Conservation (phyloP, 192 early-diverging fungal genomes). For the Mortierella claussenii region DNA sequence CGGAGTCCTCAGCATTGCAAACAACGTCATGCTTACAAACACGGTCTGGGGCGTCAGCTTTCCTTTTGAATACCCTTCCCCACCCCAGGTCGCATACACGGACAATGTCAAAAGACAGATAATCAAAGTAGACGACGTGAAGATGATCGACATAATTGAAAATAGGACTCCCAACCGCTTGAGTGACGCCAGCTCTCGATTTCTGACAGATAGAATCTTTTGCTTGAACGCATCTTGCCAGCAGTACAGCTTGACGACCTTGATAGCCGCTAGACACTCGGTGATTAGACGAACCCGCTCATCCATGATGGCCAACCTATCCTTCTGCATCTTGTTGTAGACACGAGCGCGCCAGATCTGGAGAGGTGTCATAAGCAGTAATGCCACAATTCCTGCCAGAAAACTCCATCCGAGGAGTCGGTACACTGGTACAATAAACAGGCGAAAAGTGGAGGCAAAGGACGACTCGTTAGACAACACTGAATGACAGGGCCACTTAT, state of each 20-base stretch:
- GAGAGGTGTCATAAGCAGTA: constrained; percentile 16
- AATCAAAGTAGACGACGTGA: constrained; percentile 31
- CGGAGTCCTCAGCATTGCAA: constrained; percentile 68
- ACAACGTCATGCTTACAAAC: constrained; percentile 73
- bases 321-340: constrained; percentile 7
- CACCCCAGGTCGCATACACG: constrained; percentile 38
- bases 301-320: constrained; percentile 29
- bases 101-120: constrained; percentile 32
- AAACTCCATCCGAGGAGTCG: constrained; percentile 35
- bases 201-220: constrained; percentile 13
- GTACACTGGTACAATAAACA: constrained; percentile 13
- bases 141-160: constrained; percentile 41
- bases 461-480: too few relatives aligned
- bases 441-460: background rate
- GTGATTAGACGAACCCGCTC: constrained; percentile 33
- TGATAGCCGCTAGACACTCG: constrained; percentile 23
- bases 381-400: constrained; percentile 20
- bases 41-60: constrained; percentile 57
- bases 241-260: constrained; percentile 36
- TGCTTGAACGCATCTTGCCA: constrained; percentile 35
- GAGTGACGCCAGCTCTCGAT: constrained; percentile 23
- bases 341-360: constrained; percentile 32
- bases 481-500: too few relatives aligned
- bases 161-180: constrained; percentile 16
- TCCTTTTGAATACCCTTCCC: constrained; percentile 20